These are phyloP conservation scores for Myrica gale DNA, from an alignment of 306 rosid genomes.

Conservation along the genomic window DNA sequence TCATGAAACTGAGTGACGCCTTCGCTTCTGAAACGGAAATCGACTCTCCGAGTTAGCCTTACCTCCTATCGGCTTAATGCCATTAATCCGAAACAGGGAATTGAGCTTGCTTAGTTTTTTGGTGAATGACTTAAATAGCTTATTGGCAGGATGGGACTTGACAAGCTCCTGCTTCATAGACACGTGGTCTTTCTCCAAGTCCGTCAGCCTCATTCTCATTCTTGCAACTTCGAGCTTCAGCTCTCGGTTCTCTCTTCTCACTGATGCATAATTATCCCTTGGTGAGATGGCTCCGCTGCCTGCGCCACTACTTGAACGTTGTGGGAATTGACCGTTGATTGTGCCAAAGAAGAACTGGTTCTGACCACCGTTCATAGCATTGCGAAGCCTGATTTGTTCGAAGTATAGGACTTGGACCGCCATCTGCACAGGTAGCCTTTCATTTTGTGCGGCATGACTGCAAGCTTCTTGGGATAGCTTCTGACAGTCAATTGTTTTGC, in stretches of 20 bases:
- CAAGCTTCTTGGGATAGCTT: constrained; percentile 94
- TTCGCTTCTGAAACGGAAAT: constrained; percentile 82
- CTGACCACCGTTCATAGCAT: constrained; percentile 90
- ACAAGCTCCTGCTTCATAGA: constrained; percentile 96
- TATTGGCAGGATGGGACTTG: constrained; percentile 71
- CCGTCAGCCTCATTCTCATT: constrained; percentile 98
- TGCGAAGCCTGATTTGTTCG: constrained; percentile 88
- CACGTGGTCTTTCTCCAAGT: constrained; percentile 90
- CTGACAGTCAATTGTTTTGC: constrained; percentile 91
- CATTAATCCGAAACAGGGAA: constrained; percentile 63
- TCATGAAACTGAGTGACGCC: constrained; percentile 95
- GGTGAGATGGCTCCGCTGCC: constrained; percentile 99
- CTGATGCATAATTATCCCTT: constrained; percentile 94
- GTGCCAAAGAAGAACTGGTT: constrained; percentile 78
- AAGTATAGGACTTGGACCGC: constrained; percentile 95
- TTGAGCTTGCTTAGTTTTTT: constrained; percentile 71
- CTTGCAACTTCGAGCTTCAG: constrained; percentile 95
- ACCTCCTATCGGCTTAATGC: constrained; percentile 49
- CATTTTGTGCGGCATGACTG: constrained; percentile 98
- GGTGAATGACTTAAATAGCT: constrained; percentile 71
- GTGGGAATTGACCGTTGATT: constrained; percentile 74
- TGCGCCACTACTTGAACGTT: constrained; percentile 92
- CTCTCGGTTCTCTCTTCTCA: constrained; percentile 91
- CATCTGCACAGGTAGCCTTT: constrained; percentile 89
- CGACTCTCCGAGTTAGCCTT: constrained; percentile 57